Evolutionary conservation across 1,284 basidiomycete species (phyloP).

Genomic region (Mycosarcoma mackinlayi): DNA sequence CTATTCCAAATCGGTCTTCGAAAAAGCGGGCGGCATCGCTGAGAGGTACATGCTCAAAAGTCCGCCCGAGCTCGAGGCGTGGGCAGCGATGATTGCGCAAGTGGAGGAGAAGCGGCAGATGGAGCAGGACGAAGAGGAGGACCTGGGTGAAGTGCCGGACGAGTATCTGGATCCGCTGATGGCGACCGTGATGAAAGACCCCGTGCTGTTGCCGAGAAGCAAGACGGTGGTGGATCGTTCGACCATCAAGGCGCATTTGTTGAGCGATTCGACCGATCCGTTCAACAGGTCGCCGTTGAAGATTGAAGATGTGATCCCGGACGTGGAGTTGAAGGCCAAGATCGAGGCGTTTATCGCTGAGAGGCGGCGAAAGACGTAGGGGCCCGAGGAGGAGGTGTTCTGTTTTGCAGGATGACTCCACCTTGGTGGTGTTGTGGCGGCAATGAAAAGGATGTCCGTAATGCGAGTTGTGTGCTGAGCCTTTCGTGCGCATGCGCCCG

Average conservation of each 20-base stretch:
- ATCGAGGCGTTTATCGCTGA: conserved; percentile 60
- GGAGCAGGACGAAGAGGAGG: conserved; percentile 83
- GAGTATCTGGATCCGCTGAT: conserved; percentile 92
- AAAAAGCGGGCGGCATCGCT: conserved; percentile 80
- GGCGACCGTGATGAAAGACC: conserved; percentile 94
- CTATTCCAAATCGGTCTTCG: conserved; percentile 86
- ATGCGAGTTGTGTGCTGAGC: too few relatives aligned
- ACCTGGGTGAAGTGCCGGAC: conserved; percentile 92
- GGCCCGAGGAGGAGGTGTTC: neutral
- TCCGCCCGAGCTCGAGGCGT: conserved; percentile 80
- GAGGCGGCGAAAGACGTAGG: conserved; percentile 26
- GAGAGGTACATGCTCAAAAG: conserved; percentile 79
- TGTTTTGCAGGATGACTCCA: too few relatives aligned
- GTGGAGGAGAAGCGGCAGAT: conserved; percentile 86
- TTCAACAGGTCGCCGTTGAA: conserved; percentile 70
- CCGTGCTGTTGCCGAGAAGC: conserved; percentile 89
- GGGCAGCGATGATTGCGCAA: conserved; percentile 79
- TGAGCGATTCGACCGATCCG: conserved; percentile 81
- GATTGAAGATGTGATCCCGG: conserved; percentile 68
- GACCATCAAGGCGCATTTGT: conserved; percentile 93
- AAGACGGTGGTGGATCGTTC: conserved; percentile 83
- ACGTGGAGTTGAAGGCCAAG: conserved; percentile 54
- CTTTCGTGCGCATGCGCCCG: too few relatives aligned
- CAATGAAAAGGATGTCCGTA: too few relatives aligned
- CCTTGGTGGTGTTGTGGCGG: conserved; percentile 1